Evolutionary conservation across 208 protist genomes (phyloP).

Genomic region (Sergeia podlipaevii): DNA sequence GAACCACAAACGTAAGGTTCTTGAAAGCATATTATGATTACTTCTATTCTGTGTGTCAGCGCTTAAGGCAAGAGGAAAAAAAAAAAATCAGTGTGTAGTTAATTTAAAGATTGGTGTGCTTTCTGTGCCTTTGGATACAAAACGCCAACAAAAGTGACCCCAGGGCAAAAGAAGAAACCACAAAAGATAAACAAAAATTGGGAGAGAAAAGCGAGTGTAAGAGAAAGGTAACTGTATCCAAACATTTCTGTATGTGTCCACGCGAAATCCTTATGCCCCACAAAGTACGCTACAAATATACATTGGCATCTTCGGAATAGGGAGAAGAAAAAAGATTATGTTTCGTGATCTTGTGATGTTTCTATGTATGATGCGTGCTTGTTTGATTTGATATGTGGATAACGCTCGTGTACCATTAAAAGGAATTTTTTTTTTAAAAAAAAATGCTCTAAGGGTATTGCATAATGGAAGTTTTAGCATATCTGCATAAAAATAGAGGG

Average conservation of each 20-base stretch:
- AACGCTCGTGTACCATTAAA: background rate
- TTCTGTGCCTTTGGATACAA: too few species aligned
- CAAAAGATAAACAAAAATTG: background rate
- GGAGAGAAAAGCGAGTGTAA: background rate
- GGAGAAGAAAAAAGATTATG: slow-evolving; percentile 2
- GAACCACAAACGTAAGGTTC: slow-evolving; percentile 14
- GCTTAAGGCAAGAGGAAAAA: background rate
- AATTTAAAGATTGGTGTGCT: background rate
- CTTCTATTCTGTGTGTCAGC: too few species aligned
- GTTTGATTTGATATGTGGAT: background rate
- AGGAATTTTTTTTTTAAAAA: slow-evolving; percentile 3
- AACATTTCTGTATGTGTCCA: too few species aligned
- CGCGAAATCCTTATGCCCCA: too few species aligned
- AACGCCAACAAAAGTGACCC: too few species aligned
- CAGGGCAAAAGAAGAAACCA: background rate
- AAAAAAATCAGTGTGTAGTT: background rate
- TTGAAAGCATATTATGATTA: slow-evolving; percentile 17
- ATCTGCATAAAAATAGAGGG: too few species aligned
- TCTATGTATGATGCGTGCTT: background rate
- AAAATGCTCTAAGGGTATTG: too few species aligned
- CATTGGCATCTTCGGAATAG: too few species aligned
- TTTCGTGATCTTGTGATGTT: background rate
- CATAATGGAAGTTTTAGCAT: too few species aligned
- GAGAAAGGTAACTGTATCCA: background rate
- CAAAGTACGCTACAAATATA: too few species aligned